Evolutionary conservation across 768 basidiomycete genomes (phyloP).

Genomic region (Hortiboletus campestris): DNA sequence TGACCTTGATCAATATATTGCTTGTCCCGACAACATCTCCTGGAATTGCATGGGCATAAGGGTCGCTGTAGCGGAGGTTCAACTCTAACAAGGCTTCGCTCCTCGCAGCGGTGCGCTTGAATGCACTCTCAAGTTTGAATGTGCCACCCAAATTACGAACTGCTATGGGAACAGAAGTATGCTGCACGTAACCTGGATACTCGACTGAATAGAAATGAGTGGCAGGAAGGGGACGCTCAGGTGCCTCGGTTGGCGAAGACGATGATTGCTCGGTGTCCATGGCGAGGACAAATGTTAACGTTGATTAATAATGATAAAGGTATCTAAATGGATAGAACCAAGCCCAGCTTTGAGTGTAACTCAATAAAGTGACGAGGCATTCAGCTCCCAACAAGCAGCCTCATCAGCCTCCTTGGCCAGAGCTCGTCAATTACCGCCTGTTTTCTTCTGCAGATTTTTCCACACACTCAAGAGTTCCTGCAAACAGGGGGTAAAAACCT

Average conservation of each 20-base stretch:
- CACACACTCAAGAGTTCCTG: conserved; percentile 48
- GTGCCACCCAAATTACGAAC: conserved; percentile 70
- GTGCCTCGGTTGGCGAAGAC: conserved; percentile 30
- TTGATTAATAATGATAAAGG: conserved; percentile 6
- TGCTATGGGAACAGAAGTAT: conserved; percentile 58
- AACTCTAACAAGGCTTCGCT: conserved; percentile 72
- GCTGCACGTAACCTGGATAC: conserved; percentile 83
- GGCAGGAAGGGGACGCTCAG: conserved; percentile 48
- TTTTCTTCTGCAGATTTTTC: conserved; percentile 35
- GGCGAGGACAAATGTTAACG: neutral
- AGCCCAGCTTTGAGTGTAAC: neutral
- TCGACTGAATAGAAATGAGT: conserved; percentile 77
- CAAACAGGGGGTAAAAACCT: neutral
- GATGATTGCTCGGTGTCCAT: conserved; percentile 14
- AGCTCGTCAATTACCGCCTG: conserved; percentile 15
- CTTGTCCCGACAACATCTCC: conserved; percentile 76
- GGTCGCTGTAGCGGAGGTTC: conserved; percentile 66
- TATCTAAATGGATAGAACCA: neutral
- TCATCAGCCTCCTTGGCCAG: neutral
- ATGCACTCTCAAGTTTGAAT: conserved; percentile 67
- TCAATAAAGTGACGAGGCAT: neutral
- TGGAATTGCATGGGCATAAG: conserved; percentile 80
- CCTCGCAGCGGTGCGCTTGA: conserved; percentile 65
- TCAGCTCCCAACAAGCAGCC: neutral
- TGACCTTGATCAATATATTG: conserved; percentile 85